Conservation (phyloP, 169 alveolate genomes). For the Amoebophrya sp. region DNA sequence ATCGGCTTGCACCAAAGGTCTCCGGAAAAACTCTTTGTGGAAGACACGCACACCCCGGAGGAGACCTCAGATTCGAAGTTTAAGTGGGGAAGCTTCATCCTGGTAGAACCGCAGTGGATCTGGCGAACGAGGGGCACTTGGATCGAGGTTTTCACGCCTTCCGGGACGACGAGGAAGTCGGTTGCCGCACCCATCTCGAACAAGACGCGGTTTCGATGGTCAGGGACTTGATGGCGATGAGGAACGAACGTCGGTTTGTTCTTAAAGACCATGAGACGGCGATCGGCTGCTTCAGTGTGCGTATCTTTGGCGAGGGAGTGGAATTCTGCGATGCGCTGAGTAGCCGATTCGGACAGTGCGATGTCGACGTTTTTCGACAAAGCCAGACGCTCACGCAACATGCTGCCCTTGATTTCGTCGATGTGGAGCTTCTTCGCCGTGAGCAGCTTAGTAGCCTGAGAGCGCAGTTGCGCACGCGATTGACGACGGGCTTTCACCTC, state of each 20-base stretch:
- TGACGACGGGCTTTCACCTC: not conserved
- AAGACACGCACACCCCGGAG: not conserved
- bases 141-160: not conserved
- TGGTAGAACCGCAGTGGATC: not conserved
- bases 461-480: not conserved
- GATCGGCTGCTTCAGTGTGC: not conserved
- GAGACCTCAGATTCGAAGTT: not conserved
- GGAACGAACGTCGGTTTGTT: not conserved
- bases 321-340: not conserved
- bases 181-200: constrained; percentile 23
- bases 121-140: not conserved
- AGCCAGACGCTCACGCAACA: not conserved
- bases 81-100: not conserved
- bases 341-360: not conserved
- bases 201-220: not conserved
- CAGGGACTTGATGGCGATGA: not conserved
- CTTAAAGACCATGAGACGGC: not conserved
- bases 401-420: not conserved
- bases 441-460: not conserved
- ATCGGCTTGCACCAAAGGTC: not conserved
- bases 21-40: not conserved
- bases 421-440: not conserved
- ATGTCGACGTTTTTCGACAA: not conserved
- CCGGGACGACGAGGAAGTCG: not conserved
- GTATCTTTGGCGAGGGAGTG: not conserved